Base-by-base conservation (phyloP, 139 green algal species). In the Pycnococcus provasolii region DNA sequence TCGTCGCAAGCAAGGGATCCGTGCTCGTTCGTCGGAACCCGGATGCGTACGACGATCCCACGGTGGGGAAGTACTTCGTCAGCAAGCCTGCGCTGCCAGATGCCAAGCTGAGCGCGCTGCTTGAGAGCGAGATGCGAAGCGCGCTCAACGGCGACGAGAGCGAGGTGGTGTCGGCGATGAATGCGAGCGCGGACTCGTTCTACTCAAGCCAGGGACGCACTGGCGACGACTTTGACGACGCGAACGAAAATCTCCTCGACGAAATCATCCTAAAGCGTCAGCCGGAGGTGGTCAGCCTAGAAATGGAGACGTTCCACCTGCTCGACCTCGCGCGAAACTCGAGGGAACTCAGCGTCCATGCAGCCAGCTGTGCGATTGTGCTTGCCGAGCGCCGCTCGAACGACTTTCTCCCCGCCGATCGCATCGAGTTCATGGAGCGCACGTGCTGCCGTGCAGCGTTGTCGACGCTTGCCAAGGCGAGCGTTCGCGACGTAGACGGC, bases 221-320 rank as follows among this genome's bases (percentile, higher is more conserved):
- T 15, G n/a, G n/a, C 5, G n/a, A 5, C 43, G n/a, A 26, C 71
- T 89, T 89, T 70, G 67, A 85, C 15, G 85, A 89, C 54, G 41
- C 41, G 7, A 90, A 89, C 59, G 78, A 81, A n/a, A 43, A 8
- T 0, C 63, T 88, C 43, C 58, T 90, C 39, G 60, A 52, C 4
- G 60, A 80, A 4, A 64, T 86, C 58, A 67, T 81, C 54, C 53
- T 51, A 5, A 13, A 53, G 42, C 51, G 46, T 62, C 5, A 84
- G 58, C 71, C 74, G 37, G 44, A 78, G 43, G 44, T 77, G 50
- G 66, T 72, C 37, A 79, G 51, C 11, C 67, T 91, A n/a, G 85
- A 91, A 73, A 91, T 91, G 85, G 85, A 91, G 72, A 90, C 84
- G 0, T 89, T 89, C 53, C 81, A 89, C 42, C 71, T 91, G 64